Evolutionary conservation across 2,329 filamentous ascomycete genomes (phyloP), one percentile per base, ranked within the genome.

Genomic region (Penicillium rolfsii): DNA sequence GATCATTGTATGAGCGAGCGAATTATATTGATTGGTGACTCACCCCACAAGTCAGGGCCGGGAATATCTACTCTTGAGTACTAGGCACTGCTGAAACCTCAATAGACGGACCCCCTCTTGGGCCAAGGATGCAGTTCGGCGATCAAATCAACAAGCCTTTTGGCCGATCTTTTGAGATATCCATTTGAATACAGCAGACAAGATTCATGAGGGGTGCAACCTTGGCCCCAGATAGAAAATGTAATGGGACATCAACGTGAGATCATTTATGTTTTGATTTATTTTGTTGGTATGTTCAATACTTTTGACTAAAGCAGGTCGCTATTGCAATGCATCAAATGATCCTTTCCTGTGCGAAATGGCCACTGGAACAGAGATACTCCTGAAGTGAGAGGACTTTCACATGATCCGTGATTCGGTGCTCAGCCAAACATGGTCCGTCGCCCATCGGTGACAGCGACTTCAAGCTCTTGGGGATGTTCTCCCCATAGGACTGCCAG

Each of bases 391-490:
- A 22, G 19, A 22, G 19, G 19, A 22, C 19, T 22, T 22, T 22
- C 19, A 7, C 28, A 30, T 5, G 28, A 6, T n/a, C 16, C 36
- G 2, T n/a, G 36, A n/a, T 40, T 40, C 36, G 16, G n/a, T 7
- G 12, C 82, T n/a, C 2, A 30, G 45, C 14, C 26, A 49, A 4
- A 7, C 8, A 19, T n/a, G 1, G 16, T 26, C 35, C 19, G 12
- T 40, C 7, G 16, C n/a, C 30, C 35, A 9, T 14, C n/a, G 8
- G n/a, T 22, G 6, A 11, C 4, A 50, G 11, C 19, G 9, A 4
- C 22, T 12, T 3, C 5, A 35, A 5, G 2, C 8, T 45, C n/a
- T 24, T 46, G 5, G 12, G 53, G 3, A 28, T 11, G 5, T 4
- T 2, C 26, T 33, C 19, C 12, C 14, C 19, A 52, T 22, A 46